Base-by-base conservation (phyloP, 192 early-diverging fungal genomes). In the Haplosporangium gracile region DNA sequence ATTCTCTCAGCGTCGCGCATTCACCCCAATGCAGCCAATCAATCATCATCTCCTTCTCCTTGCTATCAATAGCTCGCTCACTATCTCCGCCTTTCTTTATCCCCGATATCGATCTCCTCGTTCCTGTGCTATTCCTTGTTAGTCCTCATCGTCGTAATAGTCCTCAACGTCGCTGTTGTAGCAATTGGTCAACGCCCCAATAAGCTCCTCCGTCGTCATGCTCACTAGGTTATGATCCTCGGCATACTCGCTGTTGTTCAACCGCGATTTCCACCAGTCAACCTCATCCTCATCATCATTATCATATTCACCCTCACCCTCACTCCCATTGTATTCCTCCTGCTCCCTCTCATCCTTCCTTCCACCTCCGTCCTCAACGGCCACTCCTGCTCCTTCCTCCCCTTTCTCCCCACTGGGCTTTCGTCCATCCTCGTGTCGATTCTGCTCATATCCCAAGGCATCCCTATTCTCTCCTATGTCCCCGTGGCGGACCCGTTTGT, bases 151-250 rank as follows among this genome's bases (percentile, higher is more conserved):
- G 1, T 85, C 78, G 20, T 85, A 78, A 36, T 86, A 79, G n/a
- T 86, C 84, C 11, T 81, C 84, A 5, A 73, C 29, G 26, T 86
- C 79, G 51, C 75, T 80, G 18, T 73, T 80, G 47, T 86, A 86
- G 22, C 84, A 79, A 72, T 72, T 81, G 20, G 84, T 86, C 65
- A 86, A 38, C 1, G 84, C 84, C 3, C 72, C 76, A n/a, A 86
- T 86, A 0, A 86, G 45, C 72, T 86, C 84, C 26, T 86, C 84
- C 11, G 84, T 86, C 42, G 84, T 86, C 79, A 86, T 80, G 49
- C 79, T 81, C 2, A 86, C 84, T 73, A 86, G 57, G 29, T 86
- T 24, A 34, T 86, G 84, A 13, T 86, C 84, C 76, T 86, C 79
- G 0, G 75, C 79, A 24, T 86, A 80, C 8, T 79, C 74, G 39